A percentile compares a stretch with the other conserved stretches of the same genome.
phyloP scores from a whole-genome alignment of 2,329 filamentous ascomycete species.

The Juglanconis juglandina region DNA sequence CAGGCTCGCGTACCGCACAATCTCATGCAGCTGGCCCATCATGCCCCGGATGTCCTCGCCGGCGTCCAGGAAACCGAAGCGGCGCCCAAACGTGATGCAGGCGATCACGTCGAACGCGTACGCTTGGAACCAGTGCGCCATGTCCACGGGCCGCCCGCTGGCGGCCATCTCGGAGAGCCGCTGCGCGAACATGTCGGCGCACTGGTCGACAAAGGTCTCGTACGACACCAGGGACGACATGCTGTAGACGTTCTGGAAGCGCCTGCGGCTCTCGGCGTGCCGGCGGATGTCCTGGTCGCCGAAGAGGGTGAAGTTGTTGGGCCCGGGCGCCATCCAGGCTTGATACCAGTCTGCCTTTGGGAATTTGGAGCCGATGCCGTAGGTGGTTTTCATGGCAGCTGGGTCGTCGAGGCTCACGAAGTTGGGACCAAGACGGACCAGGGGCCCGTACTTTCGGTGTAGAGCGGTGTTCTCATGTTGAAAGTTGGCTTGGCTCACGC shows the following conservation, averaged over 20 bases:
- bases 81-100: slow-evolving; percentile 39
- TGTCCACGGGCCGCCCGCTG: slow-evolving; percentile 30
- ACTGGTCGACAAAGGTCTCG: slow-evolving; percentile 47
- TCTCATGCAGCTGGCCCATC: slow-evolving; percentile 20
- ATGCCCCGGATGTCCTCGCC: slow-evolving; percentile 43
- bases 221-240: slow-evolving; percentile 47
- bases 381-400: slow-evolving; percentile 36
- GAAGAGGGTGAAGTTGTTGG: slow-evolving; percentile 28
- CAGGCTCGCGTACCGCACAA: slow-evolving; percentile 7
- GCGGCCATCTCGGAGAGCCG: slow-evolving; percentile 36
- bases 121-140: slow-evolving; percentile 42
- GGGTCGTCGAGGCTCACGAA: slow-evolving; percentile 39
- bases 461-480: slow-evolving; percentile 37
- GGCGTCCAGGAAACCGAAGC: slow-evolving; percentile 42
- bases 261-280: slow-evolving; percentile 36
- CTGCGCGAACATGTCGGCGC: slow-evolving; percentile 37
- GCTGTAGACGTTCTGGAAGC: slow-evolving; percentile 42
- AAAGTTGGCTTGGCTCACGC: slow-evolving; percentile 35
- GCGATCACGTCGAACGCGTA: slow-evolving; percentile 52
- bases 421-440: slow-evolving; percentile 38
- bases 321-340: slow-evolving; percentile 22
- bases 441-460: slow-evolving; percentile 36
- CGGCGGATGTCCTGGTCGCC: slow-evolving; percentile 30
- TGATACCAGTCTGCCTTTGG: slow-evolving; percentile 33
- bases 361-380: slow-evolving; percentile 37